Conservation (phyloP, 2,329 filamentous ascomycete genomes). For the Arthrobotrys entomopaga region DNA sequence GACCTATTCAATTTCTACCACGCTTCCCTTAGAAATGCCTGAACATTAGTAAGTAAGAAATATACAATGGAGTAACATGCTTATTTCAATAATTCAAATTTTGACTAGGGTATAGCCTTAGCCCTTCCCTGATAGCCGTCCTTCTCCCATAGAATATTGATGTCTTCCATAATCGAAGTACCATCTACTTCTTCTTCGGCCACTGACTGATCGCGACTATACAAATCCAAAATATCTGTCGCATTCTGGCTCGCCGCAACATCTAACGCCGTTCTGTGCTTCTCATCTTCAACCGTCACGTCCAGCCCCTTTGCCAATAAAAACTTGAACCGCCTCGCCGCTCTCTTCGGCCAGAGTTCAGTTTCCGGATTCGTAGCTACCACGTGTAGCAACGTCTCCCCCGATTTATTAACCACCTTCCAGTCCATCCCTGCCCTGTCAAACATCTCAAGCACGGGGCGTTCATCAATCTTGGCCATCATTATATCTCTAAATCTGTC, state of each 20-base stretch:
- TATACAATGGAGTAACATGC: no score
- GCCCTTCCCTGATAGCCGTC: no score
- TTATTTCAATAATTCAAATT: no score
- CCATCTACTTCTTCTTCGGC: no score
- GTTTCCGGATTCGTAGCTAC: neutral
- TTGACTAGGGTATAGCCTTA: no score
- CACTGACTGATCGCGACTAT: neutral
- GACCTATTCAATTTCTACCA: no score
- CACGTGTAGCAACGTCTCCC: slow-evolving; percentile 27
- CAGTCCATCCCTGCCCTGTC: slow-evolving; percentile 26
- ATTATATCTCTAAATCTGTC: neutral
- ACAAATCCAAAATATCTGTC: neutral
- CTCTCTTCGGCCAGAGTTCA: neutral
- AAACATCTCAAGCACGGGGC: slow-evolving; percentile 15
- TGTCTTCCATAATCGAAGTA: no score
- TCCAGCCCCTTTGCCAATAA: slow-evolving; percentile 23
- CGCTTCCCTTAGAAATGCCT: no score
- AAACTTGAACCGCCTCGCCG: slow-evolving; percentile 19
- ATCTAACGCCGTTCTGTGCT: slow-evolving; percentile 30
- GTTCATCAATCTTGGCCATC: slow-evolving; percentile 7
- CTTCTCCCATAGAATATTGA: no score
- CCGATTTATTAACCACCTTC: slow-evolving; percentile 15
- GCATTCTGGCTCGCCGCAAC: slow-evolving; percentile 1
- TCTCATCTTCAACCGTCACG: slow-evolving; percentile 17
- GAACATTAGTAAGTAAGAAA: no score